Base-by-base conservation (phyloP, 2,329 filamentous ascomycete species). In the Microsporum canis region DNA sequence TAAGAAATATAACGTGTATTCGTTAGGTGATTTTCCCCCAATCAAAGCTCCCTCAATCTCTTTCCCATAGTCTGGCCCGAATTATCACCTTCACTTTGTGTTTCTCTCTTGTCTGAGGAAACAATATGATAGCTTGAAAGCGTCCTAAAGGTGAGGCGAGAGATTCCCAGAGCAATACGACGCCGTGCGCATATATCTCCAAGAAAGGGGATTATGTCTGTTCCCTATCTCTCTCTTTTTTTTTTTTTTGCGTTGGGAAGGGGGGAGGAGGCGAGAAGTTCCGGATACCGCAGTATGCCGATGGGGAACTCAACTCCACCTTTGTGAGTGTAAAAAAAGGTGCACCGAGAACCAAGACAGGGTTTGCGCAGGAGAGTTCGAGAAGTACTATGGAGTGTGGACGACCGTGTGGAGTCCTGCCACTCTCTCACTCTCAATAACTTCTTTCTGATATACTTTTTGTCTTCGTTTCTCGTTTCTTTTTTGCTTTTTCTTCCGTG, bases 231-330 rank as follows among this genome's bases (percentile, higher is more conserved):
- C 39, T 43, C 10, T 51, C 27, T 33, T 23, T 53, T 29, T 29
- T 53, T 27, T 31, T 8, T 12, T 27, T 53, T 53, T n/a, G 49
- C 27, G 27, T 53, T 53, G 49, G 49, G 43, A 23, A 45, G 49
- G 31, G 51, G 51, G 27, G 31, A 55, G 27, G 51, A 55, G 51
- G 51, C 51, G 51, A 55, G 27, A 55, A 8, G 51, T 55, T 55
- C 51, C 51, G 51, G 51, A 55, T 55, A 55, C 51, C 51, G 51
- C 51, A 55, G 51, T 55, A 36, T 55, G 51, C 51, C 51, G 51
- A 55, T 55, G 51, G 51, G 33, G 29, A n/a, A 55, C 17, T 23
- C 17, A 23, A n/a, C 31, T 36, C 51, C 51, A 55, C 51, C 51
- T n/a, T 36, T 55, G 45, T 23, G 51, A 55, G 51, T 31, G 51